phyloP scores from a whole-genome alignment of 495 filamentous ascomycete species.

The Podospora fimiseda region DNA sequence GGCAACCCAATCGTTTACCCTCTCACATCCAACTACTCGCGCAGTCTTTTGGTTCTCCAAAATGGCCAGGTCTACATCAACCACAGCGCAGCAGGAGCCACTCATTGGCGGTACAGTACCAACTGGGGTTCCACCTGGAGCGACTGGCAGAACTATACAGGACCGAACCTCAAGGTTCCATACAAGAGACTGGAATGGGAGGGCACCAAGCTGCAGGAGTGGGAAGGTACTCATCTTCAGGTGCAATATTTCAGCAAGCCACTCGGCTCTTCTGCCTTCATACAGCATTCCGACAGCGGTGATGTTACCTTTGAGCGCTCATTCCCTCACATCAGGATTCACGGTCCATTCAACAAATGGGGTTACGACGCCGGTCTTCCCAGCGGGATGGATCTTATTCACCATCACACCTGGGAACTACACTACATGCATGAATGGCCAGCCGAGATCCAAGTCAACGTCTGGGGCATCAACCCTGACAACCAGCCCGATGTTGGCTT shows the following conservation, averaged over 20 bases:
- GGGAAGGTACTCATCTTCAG: slow-evolving; percentile 59
- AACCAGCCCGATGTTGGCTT: slow-evolving; percentile 51
- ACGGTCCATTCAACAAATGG: slow-evolving; percentile 62
- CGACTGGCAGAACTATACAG: slow-evolving; percentile 52
- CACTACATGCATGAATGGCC: slow-evolving; percentile 63
- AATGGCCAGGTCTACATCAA: slow-evolving; percentile 38
- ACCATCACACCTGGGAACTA: slow-evolving; percentile 53
- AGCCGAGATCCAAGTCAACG: slow-evolving; percentile 56
- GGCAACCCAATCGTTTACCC: slow-evolving; percentile 56
- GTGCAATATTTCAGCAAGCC: slow-evolving; percentile 64
- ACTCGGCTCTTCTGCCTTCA: slow-evolving; percentile 57
- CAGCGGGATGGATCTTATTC: slow-evolving; percentile 48
- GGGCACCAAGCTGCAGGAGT: slow-evolving; percentile 55
- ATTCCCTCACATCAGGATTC: slow-evolving; percentile 55
- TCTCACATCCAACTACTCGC: slow-evolving; percentile 52
- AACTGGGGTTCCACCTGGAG: slow-evolving; percentile 57
- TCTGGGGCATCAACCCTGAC: slow-evolving; percentile 64
- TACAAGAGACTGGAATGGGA: slow-evolving; percentile 44
- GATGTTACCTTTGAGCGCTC: slow-evolving; percentile 42
- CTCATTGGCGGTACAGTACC: slow-evolving; percentile 57
- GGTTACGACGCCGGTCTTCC: slow-evolving; percentile 60
- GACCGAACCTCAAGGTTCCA: slow-evolving; percentile 34
- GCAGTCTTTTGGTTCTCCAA: slow-evolving; percentile 37
- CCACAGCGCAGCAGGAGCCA: slow-evolving; percentile 58
- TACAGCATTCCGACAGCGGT: slow-evolving; percentile 54